Percentiles rank a stretch among this genome's conserved stretches.
These are phyloP conservation scores for Cladosporium sp. DNA, from an alignment of 2,329 filamentous ascomycete species.

Conservation along the genomic window DNA sequence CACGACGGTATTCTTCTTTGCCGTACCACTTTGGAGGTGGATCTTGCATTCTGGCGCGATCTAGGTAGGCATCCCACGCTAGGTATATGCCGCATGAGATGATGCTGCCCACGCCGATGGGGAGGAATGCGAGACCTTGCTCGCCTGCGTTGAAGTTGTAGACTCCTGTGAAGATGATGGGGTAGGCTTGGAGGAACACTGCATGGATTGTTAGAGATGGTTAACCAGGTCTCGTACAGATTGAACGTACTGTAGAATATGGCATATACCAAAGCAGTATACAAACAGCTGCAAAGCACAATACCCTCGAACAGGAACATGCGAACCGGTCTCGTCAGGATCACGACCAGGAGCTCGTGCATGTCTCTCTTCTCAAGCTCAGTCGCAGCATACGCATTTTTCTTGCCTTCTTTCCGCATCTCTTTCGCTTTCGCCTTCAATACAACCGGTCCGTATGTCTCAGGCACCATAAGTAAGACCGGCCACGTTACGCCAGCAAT, in stretches of 20 bases:
- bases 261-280: constrained; percentile 60
- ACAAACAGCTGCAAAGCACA: constrained; percentile 66
- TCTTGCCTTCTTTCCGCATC: constrained; percentile 53
- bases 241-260: constrained; percentile 55
- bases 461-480: constrained; percentile 57
- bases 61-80: constrained; percentile 59
- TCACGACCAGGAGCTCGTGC: constrained; percentile 61
- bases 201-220: background rate
- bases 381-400: constrained; percentile 54
- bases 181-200: constrained; percentile 72
- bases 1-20: constrained; percentile 62
- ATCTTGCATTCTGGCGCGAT: constrained; percentile 43
- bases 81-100: constrained; percentile 60
- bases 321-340: constrained; percentile 65
- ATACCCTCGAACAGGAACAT: constrained; percentile 74
- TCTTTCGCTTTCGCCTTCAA: constrained; percentile 46
- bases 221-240: too few relatives aligned
- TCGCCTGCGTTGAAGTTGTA: constrained; percentile 63
- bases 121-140: constrained; percentile 64
- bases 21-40: constrained; percentile 52
- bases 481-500: constrained; percentile 60
- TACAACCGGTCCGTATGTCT: constrained; percentile 45
- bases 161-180: constrained; percentile 58
- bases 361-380: constrained; percentile 59
- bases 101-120: constrained; percentile 61